Percentiles rank a stretch among this genome's conserved stretches.
phyloP scores from a whole-genome alignment of 139 green algal species.

The Chlorella ohadii region DNA sequence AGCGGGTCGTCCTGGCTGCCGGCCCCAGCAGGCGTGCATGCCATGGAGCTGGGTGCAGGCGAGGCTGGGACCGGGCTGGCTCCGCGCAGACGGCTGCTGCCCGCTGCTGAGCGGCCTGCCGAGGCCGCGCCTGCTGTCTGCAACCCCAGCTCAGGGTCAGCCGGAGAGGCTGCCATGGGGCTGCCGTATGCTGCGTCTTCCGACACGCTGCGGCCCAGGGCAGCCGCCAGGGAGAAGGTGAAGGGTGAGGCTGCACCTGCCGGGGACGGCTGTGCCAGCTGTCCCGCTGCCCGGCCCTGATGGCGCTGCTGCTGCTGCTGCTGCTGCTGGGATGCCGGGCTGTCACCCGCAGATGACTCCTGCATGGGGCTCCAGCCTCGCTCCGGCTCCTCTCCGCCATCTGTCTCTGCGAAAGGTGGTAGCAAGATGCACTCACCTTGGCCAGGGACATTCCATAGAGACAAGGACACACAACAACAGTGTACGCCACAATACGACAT shows the following conservation, averaged over 20 bases:
- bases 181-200: background rate
- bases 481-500: no score
- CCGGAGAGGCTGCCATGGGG: slow-evolving; percentile 19
- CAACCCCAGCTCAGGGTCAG: background rate
- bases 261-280: background rate
- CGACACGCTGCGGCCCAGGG: background rate
- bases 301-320: background rate
- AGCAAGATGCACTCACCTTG: no score
- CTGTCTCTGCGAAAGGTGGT: no score
- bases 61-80: background rate
- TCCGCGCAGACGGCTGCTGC: background rate
- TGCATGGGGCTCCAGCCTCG: background rate
- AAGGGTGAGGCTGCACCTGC: background rate
- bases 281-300: background rate
- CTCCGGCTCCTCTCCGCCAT: no score
- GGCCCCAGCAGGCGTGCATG: background rate
- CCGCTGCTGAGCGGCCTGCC: background rate
- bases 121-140: background rate
- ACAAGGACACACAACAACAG: no score
- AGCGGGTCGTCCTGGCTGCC: background rate
- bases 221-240: background rate
- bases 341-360: background rate
- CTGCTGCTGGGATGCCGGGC: background rate
- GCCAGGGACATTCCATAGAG: no score
- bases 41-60: background rate